Evolutionary conservation across 306 rosid species (phyloP), one percentile per base, ranked within the genome.

Genomic region (Quercus ilex): DNA sequence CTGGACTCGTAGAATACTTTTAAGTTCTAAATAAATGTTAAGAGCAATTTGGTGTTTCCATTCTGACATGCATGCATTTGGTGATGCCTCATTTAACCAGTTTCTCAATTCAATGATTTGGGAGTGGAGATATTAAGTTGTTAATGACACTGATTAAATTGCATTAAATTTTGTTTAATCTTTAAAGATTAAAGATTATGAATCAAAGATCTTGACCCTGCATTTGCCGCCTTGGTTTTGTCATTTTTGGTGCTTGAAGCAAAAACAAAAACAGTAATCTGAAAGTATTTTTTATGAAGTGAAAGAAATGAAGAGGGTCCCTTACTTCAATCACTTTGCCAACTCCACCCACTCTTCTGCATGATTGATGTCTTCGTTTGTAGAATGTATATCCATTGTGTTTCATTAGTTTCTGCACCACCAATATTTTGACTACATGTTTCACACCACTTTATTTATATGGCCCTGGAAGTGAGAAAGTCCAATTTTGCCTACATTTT

Each of bases 321-420:
- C 53, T 46, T 65, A 6, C 28, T 33, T 83, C 75, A 55, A 75
- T 79, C 75, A 74, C 82, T 78, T 73, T 69, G 79, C 78, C 23
- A 63, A 76, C 71, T 59, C 74, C 71, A 78, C 73, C 80, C 5
- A 46, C 77, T 62, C 52, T 56, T 62, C 52, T 56, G 71, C 83
- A 62, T 83, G 81, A 75, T 79, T 72, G 71, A 71, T 79, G 81
- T 26, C 74, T 62, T 78, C 30, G 43, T 23, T 20, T 14, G 75
- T 19, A 30, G 56, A 49, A 74, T 58, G 41, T 33, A 3, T 28
- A 72, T 57, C 76, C 64, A 31, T n/a, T 68, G 51, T 46, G 69
- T 31, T 68, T 78, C 21, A 69, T 69, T 57, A 49, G 75, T 69
- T 57, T 78, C 77, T 21, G 52, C 69, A 49, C 59, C 72, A 33